Base-by-base conservation (phyloP, 2,329 filamentous ascomycete genomes). In the Byssothecium circinans region DNA sequence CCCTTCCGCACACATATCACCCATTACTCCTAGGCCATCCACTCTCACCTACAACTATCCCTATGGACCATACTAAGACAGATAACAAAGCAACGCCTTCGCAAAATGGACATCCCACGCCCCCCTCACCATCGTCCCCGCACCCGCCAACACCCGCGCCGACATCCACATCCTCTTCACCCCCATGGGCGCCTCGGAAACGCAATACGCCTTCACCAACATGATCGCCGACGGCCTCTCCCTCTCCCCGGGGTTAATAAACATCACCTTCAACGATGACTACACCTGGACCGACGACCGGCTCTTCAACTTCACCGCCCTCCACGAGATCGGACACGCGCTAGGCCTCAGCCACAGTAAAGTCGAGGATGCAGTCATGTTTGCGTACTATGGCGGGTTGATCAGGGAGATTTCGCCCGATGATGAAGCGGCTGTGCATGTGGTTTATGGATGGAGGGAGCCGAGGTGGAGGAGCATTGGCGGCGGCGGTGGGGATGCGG, bases 191-290 rank as follows among this genome's bases (percentile, higher is more conserved):
- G 47, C 53, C 4, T 49, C 45, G 18, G 58, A 65, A 36, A 54
- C 49, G 12, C 52, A 45, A 8, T 65, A 64, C 30, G 60, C 54
- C n/a, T 54, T 49, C 33, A 65, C 62, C 6, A 58, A 54, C 36
- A 58, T 64, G 57, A 52, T 60, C 11, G 57, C 61, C 1, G 60
- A 64, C 19, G 62, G 61, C 15, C 27, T 52, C 10, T 43, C 51
- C 0, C 37, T 67, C 2, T 50, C 53, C 7, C 53, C 60, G 1
- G 62, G 64, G 2, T 51, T 60, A 11, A 61, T 67, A 47, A 64
- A 64, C 41, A 54, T 64, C 11, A 65, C 60, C 2, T 63, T 67
- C 38, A 67, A 67, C 25, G 60, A 65, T 22, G 57, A 65, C 35
- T 64, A 59, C 23, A 49, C 45, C 30, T 65, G 62, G 64, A 53